A percentile compares a stretch with the other conserved stretches of the same genome.
These are phyloP conservation scores for Leptographium radiaticola DNA, from an alignment of 2,329 filamentous ascomycete genomes.

Conservation along the genomic window DNA sequence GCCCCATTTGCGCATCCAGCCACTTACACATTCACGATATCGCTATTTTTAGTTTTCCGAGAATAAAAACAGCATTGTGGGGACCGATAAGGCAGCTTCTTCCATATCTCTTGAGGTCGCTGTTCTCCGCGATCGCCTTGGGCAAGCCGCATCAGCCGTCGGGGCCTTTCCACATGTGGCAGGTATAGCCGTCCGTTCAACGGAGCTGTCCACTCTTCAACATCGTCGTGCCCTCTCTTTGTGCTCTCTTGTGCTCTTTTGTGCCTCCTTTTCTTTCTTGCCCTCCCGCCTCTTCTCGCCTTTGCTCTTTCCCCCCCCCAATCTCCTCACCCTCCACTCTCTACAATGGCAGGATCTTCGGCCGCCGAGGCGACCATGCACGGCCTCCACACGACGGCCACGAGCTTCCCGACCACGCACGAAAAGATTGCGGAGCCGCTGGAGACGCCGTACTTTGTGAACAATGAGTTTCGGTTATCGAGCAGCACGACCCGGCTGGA, in stretches of 20 bases:
- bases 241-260: background rate
- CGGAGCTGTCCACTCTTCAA: background rate
- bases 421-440: constrained; percentile 53
- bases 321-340: background rate
- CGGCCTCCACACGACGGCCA: constrained; percentile 18
- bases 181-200: background rate
- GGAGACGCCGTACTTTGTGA: constrained; percentile 67
- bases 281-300: too few relatives aligned
- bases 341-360: background rate
- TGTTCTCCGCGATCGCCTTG: background rate
- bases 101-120: background rate
- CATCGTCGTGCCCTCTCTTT: background rate
- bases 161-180: background rate
- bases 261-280: background rate
- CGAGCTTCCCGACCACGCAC: constrained; percentile 55
- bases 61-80: background rate
- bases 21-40: background rate
- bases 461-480: constrained; percentile 64
- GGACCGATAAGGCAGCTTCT: background rate
- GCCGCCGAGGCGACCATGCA: background rate
- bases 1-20: background rate
- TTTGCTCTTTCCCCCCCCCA: too few relatives aligned
- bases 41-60: background rate
- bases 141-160: background rate
- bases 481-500: constrained; percentile 60